Conservation (phyloP, 139 green algal species). For the Nannochloris sp. region DNA sequence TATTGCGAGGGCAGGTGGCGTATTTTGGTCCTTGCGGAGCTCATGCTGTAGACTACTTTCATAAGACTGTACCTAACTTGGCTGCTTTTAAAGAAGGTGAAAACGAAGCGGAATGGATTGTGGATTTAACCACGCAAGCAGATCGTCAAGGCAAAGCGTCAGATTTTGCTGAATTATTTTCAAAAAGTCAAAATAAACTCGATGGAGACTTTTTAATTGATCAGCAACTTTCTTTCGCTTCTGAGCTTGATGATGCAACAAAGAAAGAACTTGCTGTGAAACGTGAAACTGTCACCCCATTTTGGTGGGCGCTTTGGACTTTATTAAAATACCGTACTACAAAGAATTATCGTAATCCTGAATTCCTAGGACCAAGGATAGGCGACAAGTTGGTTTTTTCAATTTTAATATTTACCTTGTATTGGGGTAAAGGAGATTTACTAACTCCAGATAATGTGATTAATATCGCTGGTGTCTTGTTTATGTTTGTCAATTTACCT, state of each 20-base stretch:
- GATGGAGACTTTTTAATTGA: constrained; percentile 16
- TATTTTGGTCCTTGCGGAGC: constrained; percentile 50
- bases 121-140: constrained; percentile 37
- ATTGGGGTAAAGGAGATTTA: constrained; percentile 38
- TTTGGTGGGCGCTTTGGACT: constrained; percentile 56
- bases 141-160: constrained; percentile 16
- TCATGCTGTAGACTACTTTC: constrained; percentile 36
- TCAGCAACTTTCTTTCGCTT: not conserved
- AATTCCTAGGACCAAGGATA: constrained; percentile 58
- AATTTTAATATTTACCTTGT: constrained; percentile 63
- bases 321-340: constrained; percentile 63
- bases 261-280: constrained; percentile 42
- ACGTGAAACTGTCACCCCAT: constrained; percentile 59
- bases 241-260: constrained; percentile 14
- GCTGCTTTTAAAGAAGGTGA: constrained; percentile 14
- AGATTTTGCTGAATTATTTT: constrained; percentile 18
- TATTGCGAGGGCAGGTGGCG: constrained; percentile 36
- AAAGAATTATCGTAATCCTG: constrained; percentile 53
- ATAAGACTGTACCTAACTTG: constrained; percentile 11
- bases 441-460: constrained; percentile 35
- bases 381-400: constrained; percentile 55
- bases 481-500: constrained; percentile 67
- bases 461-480: constrained; percentile 68
- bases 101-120: constrained; percentile 48
- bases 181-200: constrained; percentile 5